Evolutionary conservation across 148 eudicot species (phyloP).

Genomic region (Rhododendron griersonianum): DNA sequence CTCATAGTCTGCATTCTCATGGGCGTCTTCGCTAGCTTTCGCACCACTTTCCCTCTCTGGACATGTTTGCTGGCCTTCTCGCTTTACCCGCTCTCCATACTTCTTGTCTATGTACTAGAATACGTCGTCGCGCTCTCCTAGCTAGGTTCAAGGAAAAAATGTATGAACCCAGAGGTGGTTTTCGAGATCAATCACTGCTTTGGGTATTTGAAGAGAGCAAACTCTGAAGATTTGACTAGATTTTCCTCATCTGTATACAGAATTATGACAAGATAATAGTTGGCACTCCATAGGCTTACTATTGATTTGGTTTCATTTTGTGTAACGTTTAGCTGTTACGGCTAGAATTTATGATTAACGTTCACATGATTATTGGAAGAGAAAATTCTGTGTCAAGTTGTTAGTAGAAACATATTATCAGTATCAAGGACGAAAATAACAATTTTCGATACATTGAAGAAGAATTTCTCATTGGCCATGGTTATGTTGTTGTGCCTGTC

Average conservation of each 20-base stretch:
- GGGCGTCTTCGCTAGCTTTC: constrained; percentile 3
- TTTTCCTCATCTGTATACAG: neutral
- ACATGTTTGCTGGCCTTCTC: constrained; percentile 1
- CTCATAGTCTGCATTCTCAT: constrained; percentile 6
- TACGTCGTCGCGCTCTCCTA: neutral
- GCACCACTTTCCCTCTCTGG: constrained; percentile 8
- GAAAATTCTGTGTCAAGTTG: too few relatives aligned
- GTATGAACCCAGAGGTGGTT: neutral
- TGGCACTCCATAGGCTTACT: neutral
- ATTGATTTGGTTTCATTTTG: neutral
- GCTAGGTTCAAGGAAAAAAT: neutral
- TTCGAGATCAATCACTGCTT: neutral
- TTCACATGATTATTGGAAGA: neutral
- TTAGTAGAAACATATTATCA: neutral
- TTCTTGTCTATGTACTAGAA: neutral
- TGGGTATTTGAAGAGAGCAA: neutral
- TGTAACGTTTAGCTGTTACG: neutral
- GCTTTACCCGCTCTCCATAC: constrained; percentile 2
- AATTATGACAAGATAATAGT: neutral
- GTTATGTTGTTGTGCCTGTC: too few relatives aligned
- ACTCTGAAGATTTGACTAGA: neutral
- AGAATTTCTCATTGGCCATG: neutral
- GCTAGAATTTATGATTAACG: neutral
- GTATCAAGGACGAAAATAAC: neutral
- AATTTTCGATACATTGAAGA: neutral